A percentile compares a stretch with the other conserved stretches of the same genome.
phyloP scores from a whole-genome alignment of 192 early-diverging fungal species.

The Mortierella alpina region DNA sequence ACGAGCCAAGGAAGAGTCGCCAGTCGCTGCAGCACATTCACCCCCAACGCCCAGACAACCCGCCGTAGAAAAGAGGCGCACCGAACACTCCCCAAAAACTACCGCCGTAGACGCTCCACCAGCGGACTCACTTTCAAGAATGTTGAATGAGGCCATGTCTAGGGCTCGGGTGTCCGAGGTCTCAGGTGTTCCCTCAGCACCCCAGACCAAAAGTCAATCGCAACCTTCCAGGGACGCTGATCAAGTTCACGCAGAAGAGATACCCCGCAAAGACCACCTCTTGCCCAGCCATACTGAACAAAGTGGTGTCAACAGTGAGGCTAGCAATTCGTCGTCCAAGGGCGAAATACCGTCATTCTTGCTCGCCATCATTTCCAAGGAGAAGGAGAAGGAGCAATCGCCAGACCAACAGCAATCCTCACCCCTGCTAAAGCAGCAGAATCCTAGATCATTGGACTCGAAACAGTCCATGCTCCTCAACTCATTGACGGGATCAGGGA shows the following conservation, averaged over 20 bases:
- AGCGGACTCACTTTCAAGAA: constrained; percentile 31
- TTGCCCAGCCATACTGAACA: too few relatives aligned
- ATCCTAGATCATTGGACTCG: constrained; percentile 1
- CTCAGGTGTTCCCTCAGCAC: constrained; percentile 24
- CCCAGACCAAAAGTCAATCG: not conserved
- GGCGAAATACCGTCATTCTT: constrained; percentile 39
- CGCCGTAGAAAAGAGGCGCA: not conserved
- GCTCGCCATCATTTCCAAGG: constrained; percentile 33
- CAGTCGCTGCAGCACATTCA: not conserved
- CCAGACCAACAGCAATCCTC: constrained; percentile 1
- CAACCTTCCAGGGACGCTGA: too few relatives aligned
- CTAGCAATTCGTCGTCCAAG: not conserved
- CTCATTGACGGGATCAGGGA: constrained; percentile 26
- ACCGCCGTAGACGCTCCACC: constrained; percentile 1
- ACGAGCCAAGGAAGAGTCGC: constrained; percentile 29
- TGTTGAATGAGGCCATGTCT: constrained; percentile 47
- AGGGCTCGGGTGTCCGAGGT: constrained; percentile 39
- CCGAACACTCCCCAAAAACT: not conserved
- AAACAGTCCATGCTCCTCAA: constrained; percentile 20
- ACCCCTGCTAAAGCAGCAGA: not conserved
- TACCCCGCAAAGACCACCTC: too few relatives aligned
- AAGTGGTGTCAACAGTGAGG: not conserved
- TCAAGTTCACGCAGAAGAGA: too few relatives aligned
- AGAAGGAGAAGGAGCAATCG: constrained; percentile 7
- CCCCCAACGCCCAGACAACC: not conserved